Conservation (phyloP, 495 filamentous ascomycete genomes). For the Delitschia confertaspora region DNA sequence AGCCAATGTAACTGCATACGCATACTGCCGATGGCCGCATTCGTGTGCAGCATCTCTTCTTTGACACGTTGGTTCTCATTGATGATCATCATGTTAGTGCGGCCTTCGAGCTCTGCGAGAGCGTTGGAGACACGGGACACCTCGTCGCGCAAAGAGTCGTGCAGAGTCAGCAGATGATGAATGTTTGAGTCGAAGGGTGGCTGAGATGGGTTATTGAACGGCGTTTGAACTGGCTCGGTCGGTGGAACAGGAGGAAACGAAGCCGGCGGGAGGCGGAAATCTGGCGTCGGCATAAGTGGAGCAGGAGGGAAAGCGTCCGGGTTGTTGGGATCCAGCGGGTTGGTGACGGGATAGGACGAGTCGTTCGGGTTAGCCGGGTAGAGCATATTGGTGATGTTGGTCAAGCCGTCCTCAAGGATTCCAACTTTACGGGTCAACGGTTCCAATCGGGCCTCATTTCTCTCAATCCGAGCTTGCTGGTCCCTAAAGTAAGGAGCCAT, state of each 20-base stretch:
- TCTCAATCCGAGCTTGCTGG: slow-evolving; percentile 48
- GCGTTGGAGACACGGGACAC: slow-evolving; percentile 49
- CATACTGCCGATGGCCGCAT: slow-evolving; percentile 53
- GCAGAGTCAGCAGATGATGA: slow-evolving; percentile 56
- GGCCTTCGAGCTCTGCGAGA: slow-evolving; percentile 55
- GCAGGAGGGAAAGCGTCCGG: slow-evolving; percentile 12
- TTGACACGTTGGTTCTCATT: slow-evolving; percentile 58
- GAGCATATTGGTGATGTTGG: slow-evolving; percentile 40
- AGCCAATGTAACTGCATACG: slow-evolving; percentile 65
- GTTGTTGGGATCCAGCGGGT: slow-evolving; percentile 24
- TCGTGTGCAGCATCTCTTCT: slow-evolving; percentile 59
- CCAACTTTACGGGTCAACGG: slow-evolving; percentile 50
- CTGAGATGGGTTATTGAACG: slow-evolving; percentile 16
- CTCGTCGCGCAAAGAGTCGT: slow-evolving; percentile 60
- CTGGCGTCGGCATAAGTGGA: slow-evolving; percentile 17
- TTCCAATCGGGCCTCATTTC: slow-evolving; percentile 48
- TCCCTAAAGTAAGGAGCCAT: slow-evolving; percentile 51
- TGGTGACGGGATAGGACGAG: slow-evolving; percentile 22
- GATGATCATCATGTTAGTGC: slow-evolving; percentile 58
- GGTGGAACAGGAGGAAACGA: slow-evolving; percentile 20
- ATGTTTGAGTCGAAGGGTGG: slow-evolving; percentile 39
- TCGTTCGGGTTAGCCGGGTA: slow-evolving; percentile 25
- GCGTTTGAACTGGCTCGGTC: slow-evolving; percentile 15
- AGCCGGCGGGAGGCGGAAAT: slow-evolving; percentile 25
- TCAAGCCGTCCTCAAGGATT: slow-evolving; percentile 48